Evolutionary conservation across 495 filamentous ascomycete genomes (phyloP).

Genomic region (Pseudomonodictys pantanalensis): DNA sequence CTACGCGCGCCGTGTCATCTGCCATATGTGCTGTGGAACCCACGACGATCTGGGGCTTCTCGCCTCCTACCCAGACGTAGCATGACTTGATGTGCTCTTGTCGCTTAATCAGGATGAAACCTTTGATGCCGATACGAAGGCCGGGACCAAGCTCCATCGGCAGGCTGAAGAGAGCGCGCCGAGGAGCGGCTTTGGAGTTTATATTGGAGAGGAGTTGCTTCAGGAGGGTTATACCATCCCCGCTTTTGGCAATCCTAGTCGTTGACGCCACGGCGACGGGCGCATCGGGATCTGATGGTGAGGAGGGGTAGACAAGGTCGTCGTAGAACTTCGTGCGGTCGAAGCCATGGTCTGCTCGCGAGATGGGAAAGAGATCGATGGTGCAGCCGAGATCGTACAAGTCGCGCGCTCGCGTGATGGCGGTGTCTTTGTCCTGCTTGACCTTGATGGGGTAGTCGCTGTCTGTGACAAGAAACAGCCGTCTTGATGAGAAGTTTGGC

Average conservation of each 20-base stretch:
- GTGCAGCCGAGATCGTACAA: conserved; percentile 90
- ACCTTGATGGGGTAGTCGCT: conserved; percentile 80
- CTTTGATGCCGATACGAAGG: conserved; percentile 84
- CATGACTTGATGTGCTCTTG: conserved; percentile 76
- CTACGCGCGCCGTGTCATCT: conserved; percentile 66
- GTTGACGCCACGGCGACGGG: conserved; percentile 48
- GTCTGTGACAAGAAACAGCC: conserved; percentile 93
- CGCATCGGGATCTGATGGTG: conserved; percentile 64
- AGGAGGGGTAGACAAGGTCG: conserved; percentile 45
- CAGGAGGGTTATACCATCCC: conserved; percentile 76
- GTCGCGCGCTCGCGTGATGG: conserved; percentile 87
- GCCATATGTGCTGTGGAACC: conserved; percentile 69
- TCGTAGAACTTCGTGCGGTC: conserved; percentile 89
- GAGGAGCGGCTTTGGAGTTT: conserved; percentile 84
- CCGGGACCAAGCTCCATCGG: conserved; percentile 82
- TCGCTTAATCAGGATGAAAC: conserved; percentile 82
- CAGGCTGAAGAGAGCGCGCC: conserved; percentile 79
- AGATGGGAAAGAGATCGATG: conserved; percentile 94
- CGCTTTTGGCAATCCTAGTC: conserved; percentile 47
- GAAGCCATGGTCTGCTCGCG: conserved; percentile 68
- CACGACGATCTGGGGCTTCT: conserved; percentile 74
- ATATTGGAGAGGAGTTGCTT: conserved; percentile 83
- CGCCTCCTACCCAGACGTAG: conserved; percentile 81
- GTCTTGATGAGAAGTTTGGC: conserved; percentile 85
- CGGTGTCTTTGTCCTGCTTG: conserved; percentile 66